These are phyloP conservation scores for Sisymbrium altissimum DNA, from an alignment of 345 rosid genomes.

Conservation along the genomic window DNA sequence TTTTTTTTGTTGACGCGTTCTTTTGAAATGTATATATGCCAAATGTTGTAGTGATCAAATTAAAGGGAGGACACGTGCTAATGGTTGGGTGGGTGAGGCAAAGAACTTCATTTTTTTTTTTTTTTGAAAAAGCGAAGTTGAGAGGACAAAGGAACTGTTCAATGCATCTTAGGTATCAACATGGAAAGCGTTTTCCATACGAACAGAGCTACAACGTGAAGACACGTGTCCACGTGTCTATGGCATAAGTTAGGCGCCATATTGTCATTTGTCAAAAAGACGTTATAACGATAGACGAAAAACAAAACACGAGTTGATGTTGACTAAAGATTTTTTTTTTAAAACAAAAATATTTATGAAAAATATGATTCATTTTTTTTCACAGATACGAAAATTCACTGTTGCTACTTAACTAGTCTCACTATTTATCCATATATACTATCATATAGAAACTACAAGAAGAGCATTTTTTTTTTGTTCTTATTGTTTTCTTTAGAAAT, in stretches of 20 bases:
- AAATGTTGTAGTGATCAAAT: not conserved
- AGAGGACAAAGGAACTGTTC: conserved; percentile 30
- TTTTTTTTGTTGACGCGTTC: conserved; percentile 23
- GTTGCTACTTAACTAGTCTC: not conserved
- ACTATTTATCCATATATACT: not conserved
- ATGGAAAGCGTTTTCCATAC: conserved; percentile 29
- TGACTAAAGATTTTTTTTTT: conserved; percentile 24
- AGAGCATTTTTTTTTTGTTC: not conserved
- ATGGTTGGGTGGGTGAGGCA: not conserved
- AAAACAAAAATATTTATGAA: not conserved
- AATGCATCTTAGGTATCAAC: conserved; percentile 31
- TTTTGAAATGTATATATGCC: conserved; percentile 17
- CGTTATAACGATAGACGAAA: conserved; percentile 13
- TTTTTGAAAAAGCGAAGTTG: conserved; percentile 11
- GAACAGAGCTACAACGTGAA: conserved; percentile 20
- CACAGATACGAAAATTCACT: not conserved
- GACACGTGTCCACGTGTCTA: conserved; percentile 35
- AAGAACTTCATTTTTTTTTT: not conserved
- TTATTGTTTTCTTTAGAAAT: not conserved
- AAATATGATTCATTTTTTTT: not conserved
- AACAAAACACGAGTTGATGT: conserved; percentile 12
- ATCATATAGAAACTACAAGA: not conserved
- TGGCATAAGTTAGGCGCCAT: conserved; percentile 32
- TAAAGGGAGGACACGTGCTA: conserved; percentile 10
- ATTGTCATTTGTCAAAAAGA: conserved; percentile 32